Evolutionary conservation across 495 filamentous ascomycete species (phyloP).

Genomic region (Neurospora sp.): DNA sequence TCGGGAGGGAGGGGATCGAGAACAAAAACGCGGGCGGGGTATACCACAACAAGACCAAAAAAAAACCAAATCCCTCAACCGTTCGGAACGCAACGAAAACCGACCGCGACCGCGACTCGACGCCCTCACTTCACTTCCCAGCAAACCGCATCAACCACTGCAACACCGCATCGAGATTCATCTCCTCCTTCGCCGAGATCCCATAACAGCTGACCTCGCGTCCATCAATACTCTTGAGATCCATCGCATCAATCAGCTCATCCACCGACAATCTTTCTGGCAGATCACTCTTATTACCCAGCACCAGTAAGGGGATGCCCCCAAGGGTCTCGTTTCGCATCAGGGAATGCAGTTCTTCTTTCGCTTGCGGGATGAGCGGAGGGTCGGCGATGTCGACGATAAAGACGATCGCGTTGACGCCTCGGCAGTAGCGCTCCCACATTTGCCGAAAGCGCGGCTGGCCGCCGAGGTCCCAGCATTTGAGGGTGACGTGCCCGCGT

Average conservation of each 20-base stretch:
- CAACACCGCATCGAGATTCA: conserved; percentile 92
- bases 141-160: conserved; percentile 92
- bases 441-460: conserved; percentile 96
- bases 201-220: conserved; percentile 98
- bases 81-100: too few relatives aligned
- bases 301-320: conserved; percentile 83
- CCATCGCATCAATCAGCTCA: conserved; percentile 86
- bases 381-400: conserved; percentile 79
- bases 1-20: too few relatives aligned
- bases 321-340: conserved; percentile 78
- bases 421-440: conserved; percentile 98
- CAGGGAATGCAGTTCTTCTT: conserved; percentile 82
- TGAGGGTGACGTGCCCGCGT: conserved; percentile 95
- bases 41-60: too few relatives aligned
- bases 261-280: conserved; percentile 81
- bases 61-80: too few relatives aligned
- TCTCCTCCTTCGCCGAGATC: conserved; percentile 97
- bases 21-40: too few relatives aligned
- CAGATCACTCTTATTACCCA: conserved; percentile 96
- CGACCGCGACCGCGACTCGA: too few relatives aligned
- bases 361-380: conserved; percentile 73
- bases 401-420: conserved; percentile 96
- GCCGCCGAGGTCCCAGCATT: conserved; percentile 97
- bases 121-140: conserved; percentile 34
- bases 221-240: conserved; percentile 78